phyloP scores from a whole-genome alignment of 2,329 filamentous ascomycete species.

The Pseudogymnoascus sp. region DNA sequence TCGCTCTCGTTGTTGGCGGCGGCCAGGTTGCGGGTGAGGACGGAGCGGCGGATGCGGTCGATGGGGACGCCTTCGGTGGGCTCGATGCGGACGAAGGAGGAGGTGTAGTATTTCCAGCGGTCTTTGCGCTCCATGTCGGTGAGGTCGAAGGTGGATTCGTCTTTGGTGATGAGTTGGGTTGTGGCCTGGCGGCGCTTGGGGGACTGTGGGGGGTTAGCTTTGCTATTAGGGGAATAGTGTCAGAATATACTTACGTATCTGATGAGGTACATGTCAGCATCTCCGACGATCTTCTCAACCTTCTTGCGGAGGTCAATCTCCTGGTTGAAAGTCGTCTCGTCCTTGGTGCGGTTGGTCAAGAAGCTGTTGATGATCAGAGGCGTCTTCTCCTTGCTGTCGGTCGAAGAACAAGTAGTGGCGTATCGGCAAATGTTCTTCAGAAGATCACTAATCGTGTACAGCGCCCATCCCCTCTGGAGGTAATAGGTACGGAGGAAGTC shows the following conservation, averaged over 20 bases:
- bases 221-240: constrained; percentile 13
- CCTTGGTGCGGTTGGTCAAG: constrained; percentile 68
- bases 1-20: constrained; percentile 52
- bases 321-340: constrained; percentile 79
- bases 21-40: constrained; percentile 64
- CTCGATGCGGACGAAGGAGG: constrained; percentile 80
- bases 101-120: constrained; percentile 92
- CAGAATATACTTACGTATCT: constrained; percentile 63
- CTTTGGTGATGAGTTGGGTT: constrained; percentile 60
- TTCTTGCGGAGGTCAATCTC: constrained; percentile 88
- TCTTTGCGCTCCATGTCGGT: constrained; percentile 79
- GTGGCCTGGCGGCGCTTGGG: constrained; percentile 60
- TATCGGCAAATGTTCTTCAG: constrained; percentile 73
- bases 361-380: constrained; percentile 84
- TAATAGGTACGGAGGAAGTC: constrained; percentile 90
- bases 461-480: constrained; percentile 79
- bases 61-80: constrained; percentile 72
- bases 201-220: constrained; percentile 40
- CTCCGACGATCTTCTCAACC: constrained; percentile 86
- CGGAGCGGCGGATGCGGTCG: constrained; percentile 55
- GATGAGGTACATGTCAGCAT: constrained; percentile 83
- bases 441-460: constrained; percentile 89
- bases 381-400: constrained; percentile 87
- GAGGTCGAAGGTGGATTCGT: constrained; percentile 72
- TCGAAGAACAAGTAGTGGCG: constrained; percentile 72